phyloP scores from a whole-genome alignment of 2,329 filamentous ascomycete species.

The Acrocalymma vagum region DNA sequence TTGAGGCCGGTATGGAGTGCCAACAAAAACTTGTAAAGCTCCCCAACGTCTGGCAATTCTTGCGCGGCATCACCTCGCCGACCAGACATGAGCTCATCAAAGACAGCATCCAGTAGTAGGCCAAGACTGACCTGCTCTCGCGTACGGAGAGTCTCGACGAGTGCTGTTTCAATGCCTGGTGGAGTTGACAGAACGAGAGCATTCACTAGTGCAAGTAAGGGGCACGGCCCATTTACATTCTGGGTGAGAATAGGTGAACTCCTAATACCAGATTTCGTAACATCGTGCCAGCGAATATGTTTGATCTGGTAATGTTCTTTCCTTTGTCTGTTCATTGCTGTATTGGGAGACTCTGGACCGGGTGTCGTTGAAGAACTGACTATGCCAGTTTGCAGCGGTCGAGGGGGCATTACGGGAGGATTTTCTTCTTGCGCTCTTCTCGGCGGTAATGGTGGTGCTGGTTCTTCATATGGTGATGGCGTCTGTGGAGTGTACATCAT shows the following conservation, averaged over 20 bases:
- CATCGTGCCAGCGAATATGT: conserved; percentile 85
- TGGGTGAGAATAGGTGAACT: conserved; percentile 90
- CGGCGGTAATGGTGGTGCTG: conserved; percentile 42
- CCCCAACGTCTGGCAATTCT: conserved; percentile 82
- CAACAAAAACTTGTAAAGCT: conserved; percentile 86
- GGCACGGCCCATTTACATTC: conserved; percentile 94
- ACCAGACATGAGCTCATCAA: conserved; percentile 90
- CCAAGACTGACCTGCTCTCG: conserved; percentile 89
- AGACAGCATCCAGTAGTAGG: conserved; percentile 84
- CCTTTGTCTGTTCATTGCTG: conserved; percentile 55
- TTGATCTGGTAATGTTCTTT: conserved; percentile 92
- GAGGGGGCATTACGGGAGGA: conserved; percentile 43
- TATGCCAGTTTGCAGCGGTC: conserved; percentile 34
- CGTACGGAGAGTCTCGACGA: conserved; percentile 79
- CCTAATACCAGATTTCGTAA: conserved; percentile 67
- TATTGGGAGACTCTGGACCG: conserved; percentile 50
- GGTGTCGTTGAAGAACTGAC: conserved; percentile 19
- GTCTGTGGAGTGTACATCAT: conserved; percentile 7
- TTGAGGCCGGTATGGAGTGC: conserved; percentile 97
- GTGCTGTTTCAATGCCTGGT: conserved; percentile 69
- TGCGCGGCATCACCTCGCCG: conserved; percentile 70
- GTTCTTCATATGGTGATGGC: conserved; percentile 25
- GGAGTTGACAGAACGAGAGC: conserved; percentile 86
- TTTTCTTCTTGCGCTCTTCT: conserved; percentile 43
- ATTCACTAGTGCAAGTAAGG: conserved; percentile 91